Percentiles rank a stretch among this genome's conserved stretches.
Evolutionary conservation across 2,329 filamentous ascomycete species (phyloP).

Genomic region (Aspergillus caelatus): DNA sequence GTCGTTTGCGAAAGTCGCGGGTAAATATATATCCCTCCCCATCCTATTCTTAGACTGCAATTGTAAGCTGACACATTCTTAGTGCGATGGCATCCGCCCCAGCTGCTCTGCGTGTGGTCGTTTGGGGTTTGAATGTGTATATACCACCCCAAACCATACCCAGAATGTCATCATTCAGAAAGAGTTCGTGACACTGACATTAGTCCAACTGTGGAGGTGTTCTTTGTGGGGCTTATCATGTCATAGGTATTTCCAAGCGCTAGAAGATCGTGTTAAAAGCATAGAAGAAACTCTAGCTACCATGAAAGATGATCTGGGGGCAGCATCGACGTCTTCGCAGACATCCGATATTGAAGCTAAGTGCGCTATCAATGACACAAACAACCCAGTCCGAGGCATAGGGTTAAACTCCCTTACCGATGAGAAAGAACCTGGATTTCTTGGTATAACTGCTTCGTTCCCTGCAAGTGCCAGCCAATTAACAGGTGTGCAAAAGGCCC

Average conservation of each 20-base stretch:
- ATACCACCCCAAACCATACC: constrained; percentile 39
- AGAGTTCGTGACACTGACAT: constrained; percentile 27
- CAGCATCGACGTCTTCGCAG: background rate
- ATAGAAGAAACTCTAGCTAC: constrained; percentile 29
- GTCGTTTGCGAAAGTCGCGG: constrained; percentile 35
- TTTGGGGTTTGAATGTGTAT: constrained; percentile 49
- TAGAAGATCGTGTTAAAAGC: constrained; percentile 31
- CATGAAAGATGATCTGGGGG: constrained; percentile 15
- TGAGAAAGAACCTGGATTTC: constrained; percentile 41
- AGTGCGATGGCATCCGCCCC: constrained; percentile 50
- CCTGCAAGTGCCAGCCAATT: background rate
- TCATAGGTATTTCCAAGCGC: constrained; percentile 21
- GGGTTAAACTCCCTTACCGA: constrained; percentile 39
- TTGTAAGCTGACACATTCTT: background rate
- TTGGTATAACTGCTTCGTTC: constrained; percentile 28
- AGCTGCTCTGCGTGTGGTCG: constrained; percentile 47
- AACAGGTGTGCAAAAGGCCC: background rate
- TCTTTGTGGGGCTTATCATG: background rate
- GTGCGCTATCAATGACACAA: background rate
- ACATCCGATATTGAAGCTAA: background rate
- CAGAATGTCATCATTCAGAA: constrained; percentile 46
- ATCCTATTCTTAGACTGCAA: background rate
- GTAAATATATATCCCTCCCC: background rate
- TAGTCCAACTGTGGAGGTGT: background rate
- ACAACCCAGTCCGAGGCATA: constrained; percentile 39